Evolutionary conservation across 176 grass and related monocot genomes (phyloP), one percentile per base, ranked within the genome.

Genomic region (Puya raimondii): DNA sequence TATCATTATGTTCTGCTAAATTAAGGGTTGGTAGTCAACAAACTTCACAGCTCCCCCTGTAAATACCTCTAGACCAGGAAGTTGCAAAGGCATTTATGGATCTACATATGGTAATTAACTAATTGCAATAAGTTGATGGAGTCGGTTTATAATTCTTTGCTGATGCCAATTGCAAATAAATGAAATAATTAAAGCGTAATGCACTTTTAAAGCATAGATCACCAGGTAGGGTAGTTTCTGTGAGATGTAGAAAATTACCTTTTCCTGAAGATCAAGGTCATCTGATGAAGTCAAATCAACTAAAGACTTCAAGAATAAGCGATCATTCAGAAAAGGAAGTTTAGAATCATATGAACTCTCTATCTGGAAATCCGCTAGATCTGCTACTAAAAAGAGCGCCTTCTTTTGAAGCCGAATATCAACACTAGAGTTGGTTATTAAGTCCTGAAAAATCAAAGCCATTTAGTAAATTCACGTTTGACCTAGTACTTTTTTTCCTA

Each of bases 211-310:
- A 42, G 2, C 6, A 61, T 61, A 1, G 16, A 59, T 17, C 9
- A 59, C 18, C 16, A 21, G 10, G 1, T 17, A 61, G 33, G 56
- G 16, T 61, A 61, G 21, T 61, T 10, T 61, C 56, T 10, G 21
- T 8, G 56, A 18, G n/a, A 61, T 61, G 33, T 20, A 61, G 56
- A 1, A 48, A 64, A 11, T 21, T 83, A 90, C 94, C 89, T 97
- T 97, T 48, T 97, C 94, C 69, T 92, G 86, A 61, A 97, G 85
- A 66, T 90, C 94, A 56, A 97, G 84, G 65, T 97, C 89, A 76
- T 74, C 79, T 0, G 47, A 80, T 71, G 78, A 85, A 78, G 85
- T 69, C 72, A 88, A 72, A 83, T 87, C 77, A 48, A 92, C 75
- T 17, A 92, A 33, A 65, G 69, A 81, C 74, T 96, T 87, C 23